These are phyloP conservation scores for Apocynum venetum DNA, from an alignment of 257 asterid species.

Conservation along the genomic window DNA sequence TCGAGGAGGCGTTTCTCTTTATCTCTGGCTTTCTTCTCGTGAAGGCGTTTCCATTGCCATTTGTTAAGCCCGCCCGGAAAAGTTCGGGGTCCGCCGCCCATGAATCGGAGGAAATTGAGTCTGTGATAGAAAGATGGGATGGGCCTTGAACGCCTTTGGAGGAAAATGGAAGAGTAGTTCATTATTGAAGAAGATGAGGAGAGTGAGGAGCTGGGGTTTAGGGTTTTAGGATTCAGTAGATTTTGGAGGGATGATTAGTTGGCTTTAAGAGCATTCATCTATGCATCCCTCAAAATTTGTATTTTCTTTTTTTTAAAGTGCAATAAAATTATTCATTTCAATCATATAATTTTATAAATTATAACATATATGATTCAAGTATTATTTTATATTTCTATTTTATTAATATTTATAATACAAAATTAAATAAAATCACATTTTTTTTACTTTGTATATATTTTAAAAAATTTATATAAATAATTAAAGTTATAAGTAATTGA, in stretches of 20 bases:
- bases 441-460: no score
- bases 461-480: no score
- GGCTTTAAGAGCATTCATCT: neutral
- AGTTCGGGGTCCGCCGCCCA: conserved; percentile 97
- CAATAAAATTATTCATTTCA: no score
- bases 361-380: no score
- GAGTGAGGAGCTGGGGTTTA: conserved; percentile 3
- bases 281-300: no score
- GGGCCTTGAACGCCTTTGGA: conserved; percentile 11
- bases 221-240: conserved; percentile 4
- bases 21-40: conserved; percentile 88
- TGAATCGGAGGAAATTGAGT: conserved; percentile 48
- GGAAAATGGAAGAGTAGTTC: conserved; percentile 19
- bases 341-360: no score
- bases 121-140: conserved; percentile 18
- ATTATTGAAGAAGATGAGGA: neutral
- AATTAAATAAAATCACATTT: no score
- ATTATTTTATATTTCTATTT: no score
- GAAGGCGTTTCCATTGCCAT: conserved; percentile 99
- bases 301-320: no score
- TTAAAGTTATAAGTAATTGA: no score
- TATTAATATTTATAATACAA: no score
- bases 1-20: conserved; percentile 81
- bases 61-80: conserved; percentile 95
- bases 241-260: neutral